Conservation (phyloP, 2,329 filamentous ascomycete genomes). For the Hysterium pulicare region DNA sequence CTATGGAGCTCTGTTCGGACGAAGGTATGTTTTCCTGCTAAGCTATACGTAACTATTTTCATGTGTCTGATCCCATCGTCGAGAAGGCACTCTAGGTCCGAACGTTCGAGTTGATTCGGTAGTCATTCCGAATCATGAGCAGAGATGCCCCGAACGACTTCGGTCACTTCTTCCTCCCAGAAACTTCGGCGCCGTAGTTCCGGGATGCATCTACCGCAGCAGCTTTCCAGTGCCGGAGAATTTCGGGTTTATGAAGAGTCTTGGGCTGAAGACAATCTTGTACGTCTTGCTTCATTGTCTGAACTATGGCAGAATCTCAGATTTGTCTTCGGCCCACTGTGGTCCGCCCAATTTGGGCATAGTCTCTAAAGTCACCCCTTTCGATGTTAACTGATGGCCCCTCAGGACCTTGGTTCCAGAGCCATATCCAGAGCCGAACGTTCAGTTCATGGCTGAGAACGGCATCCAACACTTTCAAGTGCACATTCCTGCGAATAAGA, state of each 20-base stretch:
- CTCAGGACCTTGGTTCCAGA: slow-evolving; percentile 51
- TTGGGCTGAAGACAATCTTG: slow-evolving; percentile 77
- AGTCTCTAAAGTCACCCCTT: too few relatives aligned
- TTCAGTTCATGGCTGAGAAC: slow-evolving; percentile 61
- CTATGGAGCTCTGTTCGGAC: slow-evolving; percentile 4
- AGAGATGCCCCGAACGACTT: slow-evolving; percentile 32
- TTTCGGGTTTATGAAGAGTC: slow-evolving; percentile 63
- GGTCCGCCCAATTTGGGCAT: background rate
- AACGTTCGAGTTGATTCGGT: too few relatives aligned
- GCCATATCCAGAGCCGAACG: slow-evolving; percentile 46
- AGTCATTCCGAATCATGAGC: slow-evolving; percentile 5
- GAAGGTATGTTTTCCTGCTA: slow-evolving; percentile 4
- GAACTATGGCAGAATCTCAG: too few relatives aligned
- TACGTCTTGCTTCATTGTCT: too few relatives aligned
- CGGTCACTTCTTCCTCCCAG: slow-evolving; percentile 48
- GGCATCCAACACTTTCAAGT: slow-evolving; percentile 72
- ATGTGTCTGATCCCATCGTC: too few relatives aligned
- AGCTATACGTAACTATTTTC: too few relatives aligned
- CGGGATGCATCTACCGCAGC: slow-evolving; percentile 73
- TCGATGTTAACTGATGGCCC: too few relatives aligned
- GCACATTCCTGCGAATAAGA: slow-evolving; percentile 85
- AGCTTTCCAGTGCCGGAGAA: slow-evolving; percentile 72
- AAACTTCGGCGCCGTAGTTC: slow-evolving; percentile 75
- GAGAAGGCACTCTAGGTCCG: too few relatives aligned
- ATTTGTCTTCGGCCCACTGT: too few relatives aligned